phyloP scores from a whole-genome alignment of 73 alveolate species.

The Symbiodinium natans region DNA sequence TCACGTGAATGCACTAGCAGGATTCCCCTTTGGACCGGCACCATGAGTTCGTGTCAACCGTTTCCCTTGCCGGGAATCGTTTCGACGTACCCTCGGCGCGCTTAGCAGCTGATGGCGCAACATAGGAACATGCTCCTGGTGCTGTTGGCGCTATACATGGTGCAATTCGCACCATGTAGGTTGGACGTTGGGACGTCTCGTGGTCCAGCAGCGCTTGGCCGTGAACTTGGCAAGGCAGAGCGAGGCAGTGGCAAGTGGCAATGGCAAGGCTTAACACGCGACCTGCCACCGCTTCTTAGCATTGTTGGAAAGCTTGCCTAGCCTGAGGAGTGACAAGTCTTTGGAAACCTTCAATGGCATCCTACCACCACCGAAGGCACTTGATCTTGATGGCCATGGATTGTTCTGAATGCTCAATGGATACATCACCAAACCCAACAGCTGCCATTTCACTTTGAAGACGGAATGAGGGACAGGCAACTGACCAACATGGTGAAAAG shows the following conservation, averaged over 20 bases:
- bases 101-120: not conserved
- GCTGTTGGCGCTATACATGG: no score
- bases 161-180: not conserved
- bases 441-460: no score
- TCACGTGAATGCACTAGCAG: not conserved
- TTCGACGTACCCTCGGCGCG: constrained; percentile 13
- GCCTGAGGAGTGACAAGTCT: not conserved
- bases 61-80: constrained; percentile 37
- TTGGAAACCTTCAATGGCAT: not conserved
- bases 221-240: not conserved
- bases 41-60: constrained; percentile 42
- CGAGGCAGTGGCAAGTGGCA: no score
- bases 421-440: no score
- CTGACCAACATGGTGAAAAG: no score
- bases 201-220: constrained; percentile 12
- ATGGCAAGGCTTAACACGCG: no score
- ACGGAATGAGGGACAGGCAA: no score
- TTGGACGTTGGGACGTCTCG: constrained; percentile 37
- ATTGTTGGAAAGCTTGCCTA: no score
- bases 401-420: no score
- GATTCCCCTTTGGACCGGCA: constrained; percentile 49
- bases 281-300: no score
- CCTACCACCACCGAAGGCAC: not conserved
- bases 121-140: no score
- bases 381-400: no score